Base-by-base conservation (phyloP, 2,329 filamentous ascomycete genomes). In the Aspergillus caelatus region DNA sequence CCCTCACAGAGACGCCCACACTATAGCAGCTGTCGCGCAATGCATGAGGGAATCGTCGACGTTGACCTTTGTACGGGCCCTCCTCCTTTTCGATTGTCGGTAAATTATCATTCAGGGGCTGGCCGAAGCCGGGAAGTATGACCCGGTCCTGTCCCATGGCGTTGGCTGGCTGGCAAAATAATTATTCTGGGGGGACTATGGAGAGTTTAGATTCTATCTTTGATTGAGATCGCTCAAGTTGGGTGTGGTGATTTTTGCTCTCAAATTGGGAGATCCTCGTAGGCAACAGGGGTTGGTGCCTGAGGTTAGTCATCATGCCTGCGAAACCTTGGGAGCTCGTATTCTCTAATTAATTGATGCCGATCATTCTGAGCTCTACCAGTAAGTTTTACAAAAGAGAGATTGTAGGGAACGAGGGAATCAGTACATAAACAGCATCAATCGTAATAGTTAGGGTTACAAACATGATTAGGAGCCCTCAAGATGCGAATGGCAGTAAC, bases 1-100 rank as follows among this genome's bases (percentile, higher is more conserved):
- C 56, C 26, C 56, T 26, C 23, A 50, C 39, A n/a, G 56, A 58
- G 41, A 58, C 21, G 5, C 56, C 56, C n/a, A 3, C 56, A n/a
- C 43, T 50, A 14, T 50, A 3, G 43, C 56, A 58, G 19, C 2
- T 28, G 43, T 48, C 43, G 12, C 19, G 8, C n/a, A 58, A 21
- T 12, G 41, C 56, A 50, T 58, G 56, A 12, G n/a, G 56, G 21
- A 58, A 58, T 16, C 43, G 56, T 32, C n/a, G 43, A 6, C 43
- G 41, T 19, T 58, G 16, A 28, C 56, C 56, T 26, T 12, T 46
- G 21, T 5, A 23, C 10, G n/a, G 43, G n/a, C 43, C 43, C 10
- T 46, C 43, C 10, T 46, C 43, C 10, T 23, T 23, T 26, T 48
- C 45, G 7, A 26, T 48, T 7, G 7, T 7, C 11, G 45, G 23